Percentiles rank a stretch among this genome's conserved stretches.
phyloP scores from a whole-genome alignment of 306 rosid genomes.

The Castanea sativa region DNA sequence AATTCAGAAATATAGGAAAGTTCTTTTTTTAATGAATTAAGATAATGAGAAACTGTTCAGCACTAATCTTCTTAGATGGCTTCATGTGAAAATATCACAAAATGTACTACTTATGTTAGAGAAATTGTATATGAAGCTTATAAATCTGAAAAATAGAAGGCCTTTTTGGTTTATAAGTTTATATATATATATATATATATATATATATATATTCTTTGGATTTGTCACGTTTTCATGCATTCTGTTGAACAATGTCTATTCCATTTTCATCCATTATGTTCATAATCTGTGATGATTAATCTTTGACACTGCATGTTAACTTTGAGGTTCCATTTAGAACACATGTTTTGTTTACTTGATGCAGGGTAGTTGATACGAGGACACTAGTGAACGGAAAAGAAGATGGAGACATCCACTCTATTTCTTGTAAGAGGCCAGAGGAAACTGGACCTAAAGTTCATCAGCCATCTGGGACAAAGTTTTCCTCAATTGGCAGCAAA shows the following conservation, averaged over 20 bases:
- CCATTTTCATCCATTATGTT: neutral
- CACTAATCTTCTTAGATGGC: conserved; percentile 19
- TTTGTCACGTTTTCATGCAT: neutral
- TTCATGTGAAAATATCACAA: neutral
- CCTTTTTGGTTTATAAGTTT: neutral
- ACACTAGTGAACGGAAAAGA: conserved; percentile 31
- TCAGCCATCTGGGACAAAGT: conserved; percentile 40
- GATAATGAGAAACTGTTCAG: conserved; percentile 14
- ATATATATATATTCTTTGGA: neutral
- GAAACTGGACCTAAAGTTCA: conserved; percentile 26
- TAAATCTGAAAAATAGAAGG: neutral
- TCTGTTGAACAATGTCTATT: neutral
- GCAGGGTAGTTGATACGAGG: conserved; percentile 40
- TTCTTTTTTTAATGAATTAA: neutral
- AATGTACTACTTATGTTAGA: neutral
- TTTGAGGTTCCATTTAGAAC: conserved; percentile 1
- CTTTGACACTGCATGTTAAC: neutral
- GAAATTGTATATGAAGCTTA: neutral
- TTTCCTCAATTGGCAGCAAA: conserved; percentile 34
- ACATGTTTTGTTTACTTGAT: conserved; percentile 25
- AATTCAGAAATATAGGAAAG: conserved; percentile 4
- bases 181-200: neutral
- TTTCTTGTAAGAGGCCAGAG: conserved; percentile 26
- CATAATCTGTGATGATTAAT: neutral
- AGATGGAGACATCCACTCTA: conserved; percentile 31